These are phyloP conservation scores for Osmozyma mogii DNA, from an alignment of 805 yeast species.

Conservation along the genomic window DNA sequence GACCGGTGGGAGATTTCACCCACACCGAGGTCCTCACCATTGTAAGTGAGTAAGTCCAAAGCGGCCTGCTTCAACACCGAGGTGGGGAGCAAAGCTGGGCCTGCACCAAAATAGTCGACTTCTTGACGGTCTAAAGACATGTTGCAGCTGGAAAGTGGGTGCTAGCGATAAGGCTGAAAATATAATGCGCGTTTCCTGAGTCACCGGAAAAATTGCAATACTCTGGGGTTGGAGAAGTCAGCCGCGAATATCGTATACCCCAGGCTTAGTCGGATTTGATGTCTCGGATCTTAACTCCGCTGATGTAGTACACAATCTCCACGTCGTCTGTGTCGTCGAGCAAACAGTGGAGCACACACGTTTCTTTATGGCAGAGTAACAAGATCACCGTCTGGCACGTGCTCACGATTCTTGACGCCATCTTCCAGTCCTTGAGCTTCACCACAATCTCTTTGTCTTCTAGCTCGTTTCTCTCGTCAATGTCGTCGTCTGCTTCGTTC, in stretches of 20 bases:
- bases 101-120: conserved; percentile 93
- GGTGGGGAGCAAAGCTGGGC: conserved; percentile 91
- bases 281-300: conserved; percentile 15
- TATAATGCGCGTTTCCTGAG: no score
- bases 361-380: conserved; percentile 48
- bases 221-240: no score
- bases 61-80: conserved; percentile 84
- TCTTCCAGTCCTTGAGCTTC: conserved; percentile 58
- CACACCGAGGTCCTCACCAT: conserved; percentile 69
- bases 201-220: no score
- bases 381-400: conserved; percentile 54
- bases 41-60: conserved; percentile 64
- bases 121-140: conserved; percentile 50
- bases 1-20: conserved; percentile 98
- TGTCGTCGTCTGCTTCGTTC: conserved; percentile 4
- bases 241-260: no score
- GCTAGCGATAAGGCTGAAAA: no score
- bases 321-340: conserved; percentile 58
- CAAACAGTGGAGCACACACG: conserved; percentile 58
- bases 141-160: not conserved
- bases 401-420: conserved; percentile 54
- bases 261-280: no score
- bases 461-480: conserved; percentile 10
- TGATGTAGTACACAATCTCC: conserved; percentile 56
- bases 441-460: conserved; percentile 42